Conservation (phyloP, 2,329 filamentous ascomycete species). For the Remersonia thermophila region DNA sequence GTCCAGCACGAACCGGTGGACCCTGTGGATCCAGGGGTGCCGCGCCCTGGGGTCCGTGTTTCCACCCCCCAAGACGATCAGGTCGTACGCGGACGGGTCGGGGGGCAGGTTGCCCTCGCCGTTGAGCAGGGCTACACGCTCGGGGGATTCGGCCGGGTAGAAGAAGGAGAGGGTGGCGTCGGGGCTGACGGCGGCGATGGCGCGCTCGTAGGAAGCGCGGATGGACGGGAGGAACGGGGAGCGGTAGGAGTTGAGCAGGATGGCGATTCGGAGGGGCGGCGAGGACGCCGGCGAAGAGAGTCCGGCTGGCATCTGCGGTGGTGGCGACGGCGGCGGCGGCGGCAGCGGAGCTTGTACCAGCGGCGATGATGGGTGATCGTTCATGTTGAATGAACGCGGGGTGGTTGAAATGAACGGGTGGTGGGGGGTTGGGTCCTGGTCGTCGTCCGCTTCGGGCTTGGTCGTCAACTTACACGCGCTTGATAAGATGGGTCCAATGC, state of each 20-base stretch:
- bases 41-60: conserved; percentile 29
- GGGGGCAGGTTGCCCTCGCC: conserved; percentile 10
- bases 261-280: conserved; percentile 21
- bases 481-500: no score
- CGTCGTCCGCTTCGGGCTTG: no score
- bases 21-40: no score
- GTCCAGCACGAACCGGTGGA: no score
- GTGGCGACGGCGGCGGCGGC: not conserved
- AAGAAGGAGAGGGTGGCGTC: conserved; percentile 23
- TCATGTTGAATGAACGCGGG: conserved; percentile 11
- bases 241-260: conserved; percentile 27
- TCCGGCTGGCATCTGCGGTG: not conserved
- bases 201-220: conserved; percentile 24
- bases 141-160: conserved; percentile 20
- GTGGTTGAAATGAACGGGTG: not conserved
- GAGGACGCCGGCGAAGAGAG: not conserved
- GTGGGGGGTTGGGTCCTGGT: not conserved
- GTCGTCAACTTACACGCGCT: no score
- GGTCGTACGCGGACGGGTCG: conserved; percentile 28
- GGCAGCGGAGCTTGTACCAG: not conserved
- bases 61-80: conserved; percentile 31
- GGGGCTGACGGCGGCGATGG: conserved; percentile 22
- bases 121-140: not conserved
- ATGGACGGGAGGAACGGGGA: conserved; percentile 25
- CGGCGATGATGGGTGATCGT: not conserved